phyloP scores from a whole-genome alignment of 2,329 filamentous ascomycete genomes.

The Incumbomyces delicatus region DNA sequence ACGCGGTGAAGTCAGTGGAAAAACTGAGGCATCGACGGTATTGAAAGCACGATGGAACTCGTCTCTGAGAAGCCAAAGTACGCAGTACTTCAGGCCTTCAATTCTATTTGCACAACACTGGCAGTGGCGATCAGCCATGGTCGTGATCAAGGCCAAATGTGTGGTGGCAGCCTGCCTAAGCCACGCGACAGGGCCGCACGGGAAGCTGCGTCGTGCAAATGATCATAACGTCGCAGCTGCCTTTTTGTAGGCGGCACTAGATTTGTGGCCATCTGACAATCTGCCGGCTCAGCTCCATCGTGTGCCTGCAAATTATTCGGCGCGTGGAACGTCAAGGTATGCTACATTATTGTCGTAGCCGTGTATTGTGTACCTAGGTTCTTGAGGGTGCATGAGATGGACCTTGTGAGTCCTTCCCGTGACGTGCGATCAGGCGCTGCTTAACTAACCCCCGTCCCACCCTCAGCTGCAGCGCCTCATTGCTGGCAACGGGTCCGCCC shows the following conservation, averaged over 20 bases:
- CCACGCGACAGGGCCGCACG: neutral
- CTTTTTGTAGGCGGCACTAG: neutral
- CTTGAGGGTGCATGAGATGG: conserved; percentile 25
- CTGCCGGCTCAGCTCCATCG: neutral
- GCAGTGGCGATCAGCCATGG: neutral
- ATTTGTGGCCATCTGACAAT: conserved; percentile 1
- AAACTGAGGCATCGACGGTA: no score
- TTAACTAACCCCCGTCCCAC: conserved; percentile 10
- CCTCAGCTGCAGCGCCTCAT: conserved; percentile 56
- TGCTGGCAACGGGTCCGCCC: conserved; percentile 37
- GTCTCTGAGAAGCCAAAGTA: no score
- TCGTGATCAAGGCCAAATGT: neutral
- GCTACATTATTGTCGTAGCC: neutral
- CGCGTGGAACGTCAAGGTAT: no score
- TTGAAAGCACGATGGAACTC: no score
- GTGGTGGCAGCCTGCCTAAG: conserved; percentile 4
- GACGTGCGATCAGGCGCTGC: conserved; percentile 9
- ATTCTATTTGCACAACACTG: no score
- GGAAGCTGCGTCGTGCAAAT: neutral
- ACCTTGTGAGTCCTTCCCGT: conserved; percentile 31
- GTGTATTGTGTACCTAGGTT: conserved; percentile 4
- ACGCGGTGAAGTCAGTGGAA: no score
- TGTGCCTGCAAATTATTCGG: neutral
- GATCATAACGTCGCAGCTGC: neutral
- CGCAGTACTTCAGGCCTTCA: no score